Base-by-base conservation (phyloP, 2,329 filamentous ascomycete species). In the Aspergillus nomiae region DNA sequence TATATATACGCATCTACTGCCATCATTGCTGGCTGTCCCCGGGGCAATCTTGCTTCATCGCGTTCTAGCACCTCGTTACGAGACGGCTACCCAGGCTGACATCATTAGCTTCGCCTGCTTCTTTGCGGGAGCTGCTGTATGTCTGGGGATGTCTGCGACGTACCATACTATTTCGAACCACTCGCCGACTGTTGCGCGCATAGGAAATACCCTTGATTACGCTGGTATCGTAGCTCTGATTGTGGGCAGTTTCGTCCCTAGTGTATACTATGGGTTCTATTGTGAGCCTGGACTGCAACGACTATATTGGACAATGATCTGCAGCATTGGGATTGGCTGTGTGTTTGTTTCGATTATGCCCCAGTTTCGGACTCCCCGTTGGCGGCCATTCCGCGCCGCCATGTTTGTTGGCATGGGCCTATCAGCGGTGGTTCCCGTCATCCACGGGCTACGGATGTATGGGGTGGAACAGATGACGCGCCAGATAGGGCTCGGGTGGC, bases 151-250 rank as follows among this genome's bases (percentile, higher is more conserved):
- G 89, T 93, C 90, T 69, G 90, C 92, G 6, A 91, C 90, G 3
- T 99, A 89, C 75, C 95, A 99, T 76, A 86, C 91, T 2, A 86
- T 97, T 55, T 88, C 85, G 26, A 97, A 97, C 69, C 95, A 99
- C 77, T 95, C 91, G 21, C 86, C 88, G 43, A 78, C 80, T 1
- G 92, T 97, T 16, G 89, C 90, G 2, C 89, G 87, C 65, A 91
- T 92, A 82, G 94, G 94, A 12, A 98, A 98, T 76, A 92, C 96
- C 77, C 81, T 98, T 61, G 95, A 99, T 76, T 98, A 99, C 76
- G 87, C 94, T 6, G 95, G 95, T 8, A 99, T 99, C 70, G 92
- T 98, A 34, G 87, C 89, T 56, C 81, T 99, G 69, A 98, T 98
- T 63, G 91, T 94, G 69, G 95, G 95, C 8, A 94, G 90, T 75